Evolutionary conservation across 257 asterid genomes (phyloP).

Genomic region (Ehretia macrophylla): DNA sequence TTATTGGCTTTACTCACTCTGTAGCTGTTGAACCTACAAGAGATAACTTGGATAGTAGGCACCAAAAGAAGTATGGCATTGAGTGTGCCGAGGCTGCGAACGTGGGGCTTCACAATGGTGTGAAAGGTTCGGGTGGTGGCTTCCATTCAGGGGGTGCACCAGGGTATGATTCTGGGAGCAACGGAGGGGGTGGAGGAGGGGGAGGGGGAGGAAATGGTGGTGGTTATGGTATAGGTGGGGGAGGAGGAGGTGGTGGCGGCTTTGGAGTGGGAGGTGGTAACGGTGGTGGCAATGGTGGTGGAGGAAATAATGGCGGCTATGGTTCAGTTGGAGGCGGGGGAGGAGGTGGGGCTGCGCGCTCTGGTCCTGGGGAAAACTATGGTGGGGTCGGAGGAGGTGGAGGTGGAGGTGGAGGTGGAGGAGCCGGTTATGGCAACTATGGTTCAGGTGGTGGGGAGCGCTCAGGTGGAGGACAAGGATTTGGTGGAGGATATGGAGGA

Average conservation of each 20-base stretch:
- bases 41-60: not conserved
- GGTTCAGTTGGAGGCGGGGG: not conserved
- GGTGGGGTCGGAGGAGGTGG: not conserved
- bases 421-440: conserved; percentile 3
- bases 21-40: conserved; percentile 25
- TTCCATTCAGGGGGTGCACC: conserved; percentile 10
- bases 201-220: conserved; percentile 7
- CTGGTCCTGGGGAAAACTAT: not conserved
- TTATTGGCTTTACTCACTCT: conserved; percentile 12
- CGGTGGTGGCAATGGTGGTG: conserved; percentile 14
- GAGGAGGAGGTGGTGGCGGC: conserved; percentile 9
- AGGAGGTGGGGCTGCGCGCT: conserved; percentile 6
- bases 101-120: not conserved
- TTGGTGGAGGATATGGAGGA: conserved; percentile 19
- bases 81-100: not conserved
- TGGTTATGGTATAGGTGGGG: not conserved
- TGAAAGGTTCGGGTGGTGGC: conserved; percentile 16
- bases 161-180: conserved; percentile 10
- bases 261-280: conserved; percentile 5
- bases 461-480: conserved; percentile 16
- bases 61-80: conserved; percentile 1
- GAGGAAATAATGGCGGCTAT: conserved; percentile 7
- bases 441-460: not conserved
- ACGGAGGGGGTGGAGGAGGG: conserved; percentile 12
- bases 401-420: conserved; percentile 9